A percentile compares a stretch with the other conserved stretches of the same genome.
These are phyloP conservation scores for Styphnolobium japonicum DNA, from an alignment of 306 rosid genomes.

Conservation along the genomic window DNA sequence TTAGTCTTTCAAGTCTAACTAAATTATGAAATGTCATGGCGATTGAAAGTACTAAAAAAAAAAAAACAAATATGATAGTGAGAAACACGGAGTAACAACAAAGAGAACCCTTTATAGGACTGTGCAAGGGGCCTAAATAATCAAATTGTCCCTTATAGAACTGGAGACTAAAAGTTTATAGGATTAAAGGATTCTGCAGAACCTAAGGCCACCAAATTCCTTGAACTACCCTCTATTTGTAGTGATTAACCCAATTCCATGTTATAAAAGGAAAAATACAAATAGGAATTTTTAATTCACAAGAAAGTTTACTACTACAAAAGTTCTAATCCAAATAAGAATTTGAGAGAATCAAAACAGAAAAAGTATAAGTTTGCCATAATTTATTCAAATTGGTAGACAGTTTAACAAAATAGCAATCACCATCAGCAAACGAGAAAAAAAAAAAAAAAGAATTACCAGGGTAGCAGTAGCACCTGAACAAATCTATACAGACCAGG, in stretches of 20 bases:
- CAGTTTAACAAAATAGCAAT: neutral
- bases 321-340: neutral
- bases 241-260: neutral
- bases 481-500: slow-evolving; percentile 79
- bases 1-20: slow-evolving; percentile 26
- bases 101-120: neutral
- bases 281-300: neutral
- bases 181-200: neutral
- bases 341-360: neutral
- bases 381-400: neutral
- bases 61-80: neutral
- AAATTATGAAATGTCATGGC: neutral
- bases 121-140: neutral
- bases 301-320: neutral
- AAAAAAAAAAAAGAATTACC: slow-evolving; percentile 25
- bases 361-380: neutral
- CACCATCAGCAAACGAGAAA: neutral
- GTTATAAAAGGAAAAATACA: neutral
- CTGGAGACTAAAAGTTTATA: neutral
- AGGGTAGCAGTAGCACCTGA: slow-evolving; percentile 83
- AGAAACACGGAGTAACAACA: neutral
- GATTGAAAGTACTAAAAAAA: neutral
- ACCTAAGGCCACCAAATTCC: neutral
- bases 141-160: neutral
- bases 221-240: neutral